Base-by-base conservation (phyloP, 164 flowering plant genomes). In the Annona squamosa region DNA sequence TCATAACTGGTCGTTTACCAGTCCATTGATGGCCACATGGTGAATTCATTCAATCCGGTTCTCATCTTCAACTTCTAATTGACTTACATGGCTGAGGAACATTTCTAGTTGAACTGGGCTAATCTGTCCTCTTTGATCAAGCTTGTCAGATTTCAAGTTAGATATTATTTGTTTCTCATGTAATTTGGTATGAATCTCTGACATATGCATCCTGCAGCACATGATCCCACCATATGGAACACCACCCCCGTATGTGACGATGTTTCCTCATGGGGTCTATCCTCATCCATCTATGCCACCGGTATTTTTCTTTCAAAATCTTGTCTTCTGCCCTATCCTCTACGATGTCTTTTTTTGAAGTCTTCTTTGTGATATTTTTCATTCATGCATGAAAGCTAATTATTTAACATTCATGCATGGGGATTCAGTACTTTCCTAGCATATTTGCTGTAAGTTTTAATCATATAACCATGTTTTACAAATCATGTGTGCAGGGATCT, bases 251-350 rank as follows among this genome's bases (percentile, higher is more conserved):
- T 80, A 80, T 70, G 80, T 77, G 46, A 37, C 83, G 12, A 77
- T 80, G 83, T 80, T 77, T 64, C 80, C 83, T 70, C 80, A 66
- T 73, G 80, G 80, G 52, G 83, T 80, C 6, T 80, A 80, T 73
- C 72, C 76, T 67, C 83, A 80, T 75, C 83, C 80, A 69, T 77
- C 82, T 57, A 75, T 80, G 70, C 80, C 80, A 69, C 82, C 77
- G 70, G 83, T 77, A 77, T 70, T 56, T 77, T 19, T 62, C 46
- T 61, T 65, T 19, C 41, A 26, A 52, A 26, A 52, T 72, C 59
- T 9, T 52, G 59, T 5, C 13, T 52, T 9, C 59, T 6, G 68
- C 44, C 59, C 63, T 2, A 18, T 2, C 2, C 48, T 45, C 41
- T 62, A 64, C 18, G 65, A 16, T 13, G 10, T 42, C 46, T 9